Base-by-base conservation (phyloP, 31 red algal species). In the Odonthalia washingtoniensis region DNA sequence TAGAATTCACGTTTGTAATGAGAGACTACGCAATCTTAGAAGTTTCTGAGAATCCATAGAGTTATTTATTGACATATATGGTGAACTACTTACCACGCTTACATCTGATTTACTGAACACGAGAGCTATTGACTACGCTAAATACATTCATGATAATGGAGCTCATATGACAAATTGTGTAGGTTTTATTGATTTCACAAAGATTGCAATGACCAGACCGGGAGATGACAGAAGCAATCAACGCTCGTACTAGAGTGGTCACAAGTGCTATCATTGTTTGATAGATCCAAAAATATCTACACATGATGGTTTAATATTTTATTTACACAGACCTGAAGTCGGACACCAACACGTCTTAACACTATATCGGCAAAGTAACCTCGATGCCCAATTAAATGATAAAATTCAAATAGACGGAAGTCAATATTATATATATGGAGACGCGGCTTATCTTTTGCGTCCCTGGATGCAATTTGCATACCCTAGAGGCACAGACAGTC, bases 401-500 rank as follows among this genome's bases (percentile, higher is more conserved):
- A n/a, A 31, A 17, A n/a, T 72, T 16, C 17, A 17, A 21, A n/a
- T 72, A 24, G 28, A 72, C 17, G 27, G 68, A 16, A 21, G 27
- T 31, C 68, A 72, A 72, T 30, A 72, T 31, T 72, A 72, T 31
- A 31, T 72, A 31, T 72, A 72, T 31, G 68, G 0, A 26, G 68
- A 72, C 27, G 21, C 68, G 34, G 68, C 68, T 16, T 72, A 72
- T 72, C 27, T 72, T 24, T 31, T 72, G 68, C 68, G 68, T 17
- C 0, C 68, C n/a, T 72, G 68, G 68, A 72, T 72, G 27, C 68
- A 30, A 31, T 30, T 24, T 24, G n/a, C 68, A 18, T 72, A 30
- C 34, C 28, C 34, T 24, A 31, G 18, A n/a, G 17, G 18, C 16
- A 17, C 34, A 17, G 27, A 17, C 0, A 72, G 17, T n/a, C 68